Conservation (phyloP, 176 grass and related monocot species). For the Olyra latifolia region DNA sequence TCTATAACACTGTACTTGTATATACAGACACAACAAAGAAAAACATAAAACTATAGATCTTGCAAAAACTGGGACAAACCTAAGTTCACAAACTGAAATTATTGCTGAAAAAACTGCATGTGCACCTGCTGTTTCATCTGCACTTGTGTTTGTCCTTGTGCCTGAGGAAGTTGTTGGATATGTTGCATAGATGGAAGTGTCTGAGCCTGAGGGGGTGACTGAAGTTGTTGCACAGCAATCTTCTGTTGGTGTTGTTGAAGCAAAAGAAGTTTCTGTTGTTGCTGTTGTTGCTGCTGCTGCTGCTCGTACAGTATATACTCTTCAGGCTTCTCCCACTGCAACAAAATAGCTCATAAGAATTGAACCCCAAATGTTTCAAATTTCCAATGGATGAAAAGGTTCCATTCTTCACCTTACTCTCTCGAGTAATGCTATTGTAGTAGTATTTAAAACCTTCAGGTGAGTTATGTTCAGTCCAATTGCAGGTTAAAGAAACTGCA, state of each 20-base stretch:
- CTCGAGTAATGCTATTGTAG: constrained; percentile 81
- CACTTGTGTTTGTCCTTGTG: constrained; percentile 74
- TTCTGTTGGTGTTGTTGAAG: constrained; percentile 96
- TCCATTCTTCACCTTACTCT: constrained; percentile 79
- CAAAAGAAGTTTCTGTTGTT: constrained; percentile 85
- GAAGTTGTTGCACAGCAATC: constrained; percentile 76
- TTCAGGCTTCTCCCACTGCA: constrained; percentile 98
- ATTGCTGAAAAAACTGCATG: constrained; percentile 43
- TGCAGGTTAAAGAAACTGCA: constrained; percentile 76
- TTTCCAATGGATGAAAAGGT: background rate
- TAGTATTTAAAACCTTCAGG: constrained; percentile 99
- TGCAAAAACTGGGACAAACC: constrained; percentile 3
- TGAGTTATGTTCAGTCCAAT: constrained; percentile 94
- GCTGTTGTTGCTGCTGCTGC: constrained; percentile 56
- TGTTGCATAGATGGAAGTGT: constrained; percentile 54
- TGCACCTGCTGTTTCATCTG: constrained; percentile 73
- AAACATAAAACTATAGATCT: background rate
- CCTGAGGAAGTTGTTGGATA: constrained; percentile 60
- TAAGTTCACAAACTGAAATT: constrained; percentile 32
- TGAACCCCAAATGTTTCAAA: background rate
- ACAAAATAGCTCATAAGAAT: constrained; percentile 19
- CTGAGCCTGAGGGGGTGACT: constrained; percentile 66
- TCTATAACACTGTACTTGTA: background rate
- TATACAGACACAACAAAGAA: background rate
- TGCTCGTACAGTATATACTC: constrained; percentile 89